Conservation (phyloP, 768 basidiomycete genomes). For the Pilatotrama ljubarskyi region DNA sequence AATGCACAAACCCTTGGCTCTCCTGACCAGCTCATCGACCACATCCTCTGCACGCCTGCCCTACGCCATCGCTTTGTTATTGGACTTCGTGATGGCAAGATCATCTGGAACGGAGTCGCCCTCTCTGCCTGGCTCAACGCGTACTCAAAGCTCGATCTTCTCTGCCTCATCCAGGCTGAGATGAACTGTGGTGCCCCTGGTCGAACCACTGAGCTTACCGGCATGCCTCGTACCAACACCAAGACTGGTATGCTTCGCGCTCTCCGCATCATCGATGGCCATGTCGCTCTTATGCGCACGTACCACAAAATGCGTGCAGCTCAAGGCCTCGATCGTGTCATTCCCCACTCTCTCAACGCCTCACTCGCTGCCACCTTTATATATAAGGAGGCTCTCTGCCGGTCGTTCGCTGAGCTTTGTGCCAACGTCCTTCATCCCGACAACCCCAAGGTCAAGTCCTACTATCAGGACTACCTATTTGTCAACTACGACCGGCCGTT, state of each 20-base stretch:
- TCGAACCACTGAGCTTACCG: slow-evolving; percentile 7
- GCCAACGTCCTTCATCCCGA: not conserved
- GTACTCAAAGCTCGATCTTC: not conserved
- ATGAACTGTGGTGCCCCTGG: slow-evolving; percentile 13
- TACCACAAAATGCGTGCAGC: slow-evolving; percentile 11
- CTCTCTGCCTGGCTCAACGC: slow-evolving; percentile 3
- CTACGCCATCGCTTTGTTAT: not conserved
- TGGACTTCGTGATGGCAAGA: not conserved
- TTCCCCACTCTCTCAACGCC: slow-evolving; percentile 12
- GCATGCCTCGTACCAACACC: slow-evolving; percentile 6
- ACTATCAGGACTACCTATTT: slow-evolving; percentile 9
- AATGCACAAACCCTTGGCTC: not conserved
- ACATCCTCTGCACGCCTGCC: not conserved
- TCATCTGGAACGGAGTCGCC: not conserved
- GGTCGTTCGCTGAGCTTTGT: slow-evolving; percentile 6
- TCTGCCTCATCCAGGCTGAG: slow-evolving; percentile 11
- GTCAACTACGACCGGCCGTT: slow-evolving; percentile 10
- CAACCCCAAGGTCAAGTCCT: not conserved
- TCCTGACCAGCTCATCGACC: not conserved
- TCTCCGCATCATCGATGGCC: not conserved
- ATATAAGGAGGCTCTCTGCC: slow-evolving; percentile 7
- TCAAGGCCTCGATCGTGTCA: slow-evolving; percentile 1
- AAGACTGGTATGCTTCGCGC: not conserved
- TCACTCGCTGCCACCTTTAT: not conserved
- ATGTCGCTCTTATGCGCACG: slow-evolving; percentile 6